Evolutionary conservation across 805 yeast genomes (phyloP), one percentile per base, ranked within the genome.

Genomic region (Brettanomyces anomalus): DNA sequence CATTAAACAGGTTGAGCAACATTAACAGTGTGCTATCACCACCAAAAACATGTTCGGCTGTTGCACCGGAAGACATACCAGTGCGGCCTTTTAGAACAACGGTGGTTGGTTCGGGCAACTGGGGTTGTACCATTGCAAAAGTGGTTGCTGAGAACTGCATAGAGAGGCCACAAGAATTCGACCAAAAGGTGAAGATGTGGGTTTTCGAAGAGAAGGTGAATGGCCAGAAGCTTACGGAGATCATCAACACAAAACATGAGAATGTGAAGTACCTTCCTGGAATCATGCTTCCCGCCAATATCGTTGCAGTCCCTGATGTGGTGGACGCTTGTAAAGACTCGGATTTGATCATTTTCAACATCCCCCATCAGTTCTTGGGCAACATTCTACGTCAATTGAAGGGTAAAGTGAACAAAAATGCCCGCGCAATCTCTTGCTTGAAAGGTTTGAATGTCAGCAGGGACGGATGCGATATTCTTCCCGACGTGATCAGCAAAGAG

Each of bases 51-150:
- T 36, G 46, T 16, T 39, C 53, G 2, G 42, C 35, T 3, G 45
- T 52, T 11, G 26, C 32, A 11, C 52, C 55, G 6, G 49, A 46
- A 40, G 55, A 50, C 36, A 46, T 49, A 14, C 60, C 62, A n/a
- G 56, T 45, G 20, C 52, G 38, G 20, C 67, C 65, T 18, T 79
- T 69, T 66, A 75, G 70, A 55, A 72, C 81, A 36, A 71, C 88
- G 34, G 86, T 88, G 43, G 80, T 93, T 50, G 98, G 98, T 35
- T 88, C 97, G 26, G 98, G 97, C 61, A 90, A 90, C 67, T 90
- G 98, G 86, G 98, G 98, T 50, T 87, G 96, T 33, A 90, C 97
- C 16, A 88, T 93, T 43, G 97, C 97, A 49, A 90, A 93, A 64
- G 87, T 90, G 37, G 81, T 88, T 21, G 88, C 97, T 33, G 97